Percentiles rank a stretch among this genome's conserved stretches.
Evolutionary conservation across 495 filamentous ascomycete genomes (phyloP).

Genomic region (Filosporella fistucella): DNA sequence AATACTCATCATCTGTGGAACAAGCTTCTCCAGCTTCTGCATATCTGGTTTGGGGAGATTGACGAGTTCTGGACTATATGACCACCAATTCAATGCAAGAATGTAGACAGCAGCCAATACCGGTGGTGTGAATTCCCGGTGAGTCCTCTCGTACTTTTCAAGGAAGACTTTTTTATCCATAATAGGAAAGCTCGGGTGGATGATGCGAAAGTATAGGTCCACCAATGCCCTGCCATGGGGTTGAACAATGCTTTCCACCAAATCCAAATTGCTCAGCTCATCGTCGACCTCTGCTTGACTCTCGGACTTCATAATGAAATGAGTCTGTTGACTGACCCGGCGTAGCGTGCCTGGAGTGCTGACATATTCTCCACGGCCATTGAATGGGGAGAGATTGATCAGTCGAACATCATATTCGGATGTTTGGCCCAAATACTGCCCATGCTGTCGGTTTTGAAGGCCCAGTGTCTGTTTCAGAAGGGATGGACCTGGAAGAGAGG

Average conservation of each 20-base stretch:
- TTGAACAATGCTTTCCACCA: conserved; percentile 76
- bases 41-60: conserved; percentile 67
- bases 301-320: conserved; percentile 76
- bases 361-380: conserved; percentile 64
- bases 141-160: conserved; percentile 72
- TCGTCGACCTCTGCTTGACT: conserved; percentile 52
- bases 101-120: conserved; percentile 87
- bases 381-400: conserved; percentile 67
- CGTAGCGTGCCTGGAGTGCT: conserved; percentile 65
- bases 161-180: conserved; percentile 83
- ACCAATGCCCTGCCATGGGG: conserved; percentile 77
- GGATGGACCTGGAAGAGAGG: conserved; percentile 42
- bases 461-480: conserved; percentile 59
- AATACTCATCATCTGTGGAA: conserved; percentile 63
- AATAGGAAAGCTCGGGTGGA: conserved; percentile 89
- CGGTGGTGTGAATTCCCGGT: conserved; percentile 74
- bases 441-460: conserved; percentile 56
- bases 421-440: conserved; percentile 60
- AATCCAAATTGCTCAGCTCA: conserved; percentile 60
- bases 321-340: conserved; percentile 74
- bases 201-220: conserved; percentile 79
- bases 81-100: conserved; percentile 84
- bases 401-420: conserved; percentile 69
- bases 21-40: conserved; percentile 69
- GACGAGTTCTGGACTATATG: conserved; percentile 64